Conservation (phyloP, 768 basidiomycete genomes). For the Stropharia rugosoannulata region DNA sequence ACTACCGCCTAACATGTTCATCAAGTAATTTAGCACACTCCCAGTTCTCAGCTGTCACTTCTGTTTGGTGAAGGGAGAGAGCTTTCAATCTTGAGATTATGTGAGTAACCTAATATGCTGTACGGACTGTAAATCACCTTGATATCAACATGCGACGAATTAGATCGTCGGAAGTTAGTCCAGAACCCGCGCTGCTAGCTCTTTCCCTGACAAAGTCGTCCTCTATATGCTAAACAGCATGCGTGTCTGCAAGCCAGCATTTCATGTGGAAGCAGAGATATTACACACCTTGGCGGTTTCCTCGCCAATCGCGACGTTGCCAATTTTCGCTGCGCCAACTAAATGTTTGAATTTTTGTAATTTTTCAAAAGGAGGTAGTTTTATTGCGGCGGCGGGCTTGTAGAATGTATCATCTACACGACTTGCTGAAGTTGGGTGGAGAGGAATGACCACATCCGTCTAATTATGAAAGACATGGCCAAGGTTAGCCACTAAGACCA, state of each 20-base stretch:
- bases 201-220: constrained; percentile 64
- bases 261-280: background rate
- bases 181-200: constrained; percentile 28
- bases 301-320: constrained; percentile 52
- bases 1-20: constrained; percentile 2
- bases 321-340: constrained; percentile 59
- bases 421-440: constrained; percentile 28
- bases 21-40: constrained; percentile 64
- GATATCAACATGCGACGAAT: constrained; percentile 68
- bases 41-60: constrained; percentile 63
- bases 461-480: constrained; percentile 20
- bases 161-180: constrained; percentile 56
- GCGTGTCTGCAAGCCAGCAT: background rate
- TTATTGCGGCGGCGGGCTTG: constrained; percentile 41
- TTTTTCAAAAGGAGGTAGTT: constrained; percentile 43
- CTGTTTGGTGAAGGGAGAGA: constrained; percentile 53
- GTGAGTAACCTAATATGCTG: constrained; percentile 4
- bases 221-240: constrained; percentile 59
- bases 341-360: constrained; percentile 58
- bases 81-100: constrained; percentile 51
- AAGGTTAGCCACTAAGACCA: too few species aligned
- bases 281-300: constrained; percentile 55
- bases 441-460: constrained; percentile 58
- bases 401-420: constrained; percentile 39
- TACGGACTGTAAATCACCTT: constrained; percentile 43